phyloP scores from a whole-genome alignment of 768 basidiomycete species.

The Kwoniella sp. region DNA sequence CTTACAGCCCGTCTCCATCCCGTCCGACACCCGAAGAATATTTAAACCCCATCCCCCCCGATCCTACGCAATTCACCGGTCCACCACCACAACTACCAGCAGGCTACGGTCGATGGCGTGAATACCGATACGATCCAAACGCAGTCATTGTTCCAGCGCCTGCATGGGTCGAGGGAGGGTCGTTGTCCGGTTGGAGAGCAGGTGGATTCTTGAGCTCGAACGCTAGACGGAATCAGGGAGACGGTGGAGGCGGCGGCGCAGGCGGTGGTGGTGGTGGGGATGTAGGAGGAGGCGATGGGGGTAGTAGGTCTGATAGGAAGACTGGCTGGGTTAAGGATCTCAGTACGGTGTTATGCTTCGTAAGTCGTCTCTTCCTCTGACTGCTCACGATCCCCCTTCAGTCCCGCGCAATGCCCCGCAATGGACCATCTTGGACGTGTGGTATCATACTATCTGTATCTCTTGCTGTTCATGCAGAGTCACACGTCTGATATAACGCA shows the following conservation, averaged over 20 bases:
- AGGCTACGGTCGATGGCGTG: conserved; percentile 72
- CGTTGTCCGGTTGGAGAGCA: conserved; percentile 43
- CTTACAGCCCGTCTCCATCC: conserved; percentile 71
- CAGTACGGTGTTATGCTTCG: conserved; percentile 53
- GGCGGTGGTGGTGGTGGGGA: conserved; percentile 30
- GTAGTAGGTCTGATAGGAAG: conserved; percentile 36
- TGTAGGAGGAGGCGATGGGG: conserved; percentile 16
- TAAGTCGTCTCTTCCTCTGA: conserved; percentile 31
- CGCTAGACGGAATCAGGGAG: conserved; percentile 32
- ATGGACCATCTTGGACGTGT: too few relatives aligned
- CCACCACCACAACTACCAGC: conserved; percentile 73
- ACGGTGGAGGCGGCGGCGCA: conserved; percentile 25
- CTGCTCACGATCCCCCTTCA: background rate
- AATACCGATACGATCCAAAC: conserved; percentile 47
- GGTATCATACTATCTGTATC: too few relatives aligned
- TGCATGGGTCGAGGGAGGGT: conserved; percentile 52
- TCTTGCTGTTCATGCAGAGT: too few relatives aligned
- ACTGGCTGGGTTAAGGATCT: conserved; percentile 53
- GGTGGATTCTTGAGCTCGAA: conserved; percentile 43
- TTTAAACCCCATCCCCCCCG: conserved; percentile 72
- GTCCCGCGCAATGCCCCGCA: background rate
- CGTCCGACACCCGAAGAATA: conserved; percentile 73
- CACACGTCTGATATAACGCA: too few relatives aligned
- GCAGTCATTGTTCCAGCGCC: conserved; percentile 40
- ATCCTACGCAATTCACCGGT: conserved; percentile 71